Base-by-base conservation (phyloP, 768 basidiomycete species). In the Lactifluus volemus region DNA sequence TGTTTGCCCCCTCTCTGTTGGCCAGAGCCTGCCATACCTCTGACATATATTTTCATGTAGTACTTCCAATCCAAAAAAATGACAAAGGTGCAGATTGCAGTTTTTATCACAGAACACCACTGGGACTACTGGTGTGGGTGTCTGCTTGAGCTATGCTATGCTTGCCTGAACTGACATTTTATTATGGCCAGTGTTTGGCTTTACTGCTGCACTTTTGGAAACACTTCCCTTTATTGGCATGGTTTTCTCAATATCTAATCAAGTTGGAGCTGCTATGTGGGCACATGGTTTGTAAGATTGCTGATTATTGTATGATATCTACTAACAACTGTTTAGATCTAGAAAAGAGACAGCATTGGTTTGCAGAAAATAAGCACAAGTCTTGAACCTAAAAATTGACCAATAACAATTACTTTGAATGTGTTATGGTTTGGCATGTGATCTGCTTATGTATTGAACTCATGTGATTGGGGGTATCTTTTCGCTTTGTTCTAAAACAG, bases 251-350 rank as follows among this genome's bases (percentile, higher is more conserved):
- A 77, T 96, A 17, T 93, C 91, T 0, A 95, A 96, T 70, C 79
- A 91, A 6, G 81, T 96, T 29, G 93, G 93, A 6, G 94, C 91
- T 2, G 92, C 92, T 1, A 96, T 97, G 94, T 97, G 92, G 88
- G 88, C 89, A 5, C 84, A 86, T 64, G 89, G 87, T 89, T 77
- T 67, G 29, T 32, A 34, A 38, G 34, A 19, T 52, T n/a, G 5
- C 19, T 10, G 19, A 10, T 45, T 4, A 4, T n/a, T 21, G 5
- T 11, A 9, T 45, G 25, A 25, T 19, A 19, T 19, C 44, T 11
- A 10, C 44, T 42, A 34, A 49, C 17, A 17, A 17, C 7, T 10
- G 2, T 1, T 3, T 59, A 87, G 85, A 87, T 70, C 68, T 87
- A 4, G 86, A 88, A 71, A 87, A 86, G 61, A 71, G 75, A 4